These are phyloP conservation scores for Pestalotiopsis sp. DNA, from an alignment of 2,329 filamentous ascomycete species.

Conservation along the genomic window DNA sequence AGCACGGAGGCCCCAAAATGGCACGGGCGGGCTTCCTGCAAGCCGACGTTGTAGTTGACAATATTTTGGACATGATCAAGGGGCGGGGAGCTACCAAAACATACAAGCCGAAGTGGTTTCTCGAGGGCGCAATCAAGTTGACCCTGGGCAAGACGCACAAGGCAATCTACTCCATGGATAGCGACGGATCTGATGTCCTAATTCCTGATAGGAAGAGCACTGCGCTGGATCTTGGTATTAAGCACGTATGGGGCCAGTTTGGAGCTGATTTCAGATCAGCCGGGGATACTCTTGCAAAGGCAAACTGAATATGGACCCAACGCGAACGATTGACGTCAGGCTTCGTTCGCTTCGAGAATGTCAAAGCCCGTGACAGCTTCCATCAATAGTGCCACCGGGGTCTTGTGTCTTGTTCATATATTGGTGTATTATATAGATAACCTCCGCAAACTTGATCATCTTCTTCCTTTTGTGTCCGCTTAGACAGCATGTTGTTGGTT, in stretches of 20 bases:
- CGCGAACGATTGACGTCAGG: too few species aligned
- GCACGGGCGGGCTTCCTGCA: constrained; percentile 47
- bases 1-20: constrained; percentile 42
- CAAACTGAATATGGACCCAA: not conserved
- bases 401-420: too few species aligned
- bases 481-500: too few species aligned
- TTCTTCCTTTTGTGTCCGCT: too few species aligned
- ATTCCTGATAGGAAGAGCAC: not conserved
- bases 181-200: not conserved
- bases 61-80: constrained; percentile 40
- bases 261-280: not conserved
- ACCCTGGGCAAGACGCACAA: constrained; percentile 33
- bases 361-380: too few species aligned
- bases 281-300: not conserved
- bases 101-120: constrained; percentile 27
- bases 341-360: too few species aligned
- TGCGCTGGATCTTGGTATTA: not conserved
- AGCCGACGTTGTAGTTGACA: constrained; percentile 44
- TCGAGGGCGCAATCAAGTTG: constrained; percentile 39
- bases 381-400: too few species aligned
- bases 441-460: too few species aligned
- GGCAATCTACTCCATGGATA: not conserved
- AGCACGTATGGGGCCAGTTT: not conserved
- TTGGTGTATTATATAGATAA: too few species aligned
- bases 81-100: not conserved